Evolutionary conservation across 441 rosid species (phyloP), one percentile per base, ranked within the genome.

Genomic region (Omphalea diandra): DNA sequence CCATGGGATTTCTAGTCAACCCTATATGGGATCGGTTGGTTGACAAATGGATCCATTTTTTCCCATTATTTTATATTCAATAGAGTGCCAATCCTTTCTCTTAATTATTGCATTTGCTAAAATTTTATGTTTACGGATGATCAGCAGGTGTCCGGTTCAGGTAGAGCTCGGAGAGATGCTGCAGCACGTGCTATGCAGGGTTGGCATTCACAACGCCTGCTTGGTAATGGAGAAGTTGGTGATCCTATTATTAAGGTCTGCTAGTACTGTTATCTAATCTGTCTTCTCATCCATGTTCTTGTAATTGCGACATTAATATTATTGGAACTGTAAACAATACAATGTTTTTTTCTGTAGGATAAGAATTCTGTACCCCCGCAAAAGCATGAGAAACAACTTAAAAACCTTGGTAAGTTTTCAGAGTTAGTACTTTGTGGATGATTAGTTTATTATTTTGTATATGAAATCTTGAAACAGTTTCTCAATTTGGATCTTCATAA

Each of bases 131-230:
- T 83, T 86, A 78, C 59, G 68, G 75, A 63, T 73, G 60, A 75
- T 72, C 69, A 76, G 77, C 86, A 85, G 79, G 73, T 84, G 56
- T 56, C 88, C 27, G 88, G 88, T 68, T 83, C 89, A 49, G 87
- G 89, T 55, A 82, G 94, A 70, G 91, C 86, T 62, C 79, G 88
- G 12, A 83, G 97, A 71, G 89, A 83, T 82, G 82, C 93, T 75
- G 93, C 96, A 61, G 83, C 88, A 65, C 96, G 94, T 79, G 96
- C 96, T 61, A 88, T 85, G 97, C 91, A 90, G 79, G 88, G 92
- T 80, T 91, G 93, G 95, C 93, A 89, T 56, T 78, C 93, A 1
- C 88, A 86, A 52, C 89, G 89, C 75, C 81, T 81, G 72, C 84
- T 70, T 77, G 94, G 85, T 73, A 73, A 81, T 77, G 96, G 83